Evolutionary conservation across 1,284 basidiomycete genomes (phyloP).

Genomic region (Ceratobasidium theobromae): DNA sequence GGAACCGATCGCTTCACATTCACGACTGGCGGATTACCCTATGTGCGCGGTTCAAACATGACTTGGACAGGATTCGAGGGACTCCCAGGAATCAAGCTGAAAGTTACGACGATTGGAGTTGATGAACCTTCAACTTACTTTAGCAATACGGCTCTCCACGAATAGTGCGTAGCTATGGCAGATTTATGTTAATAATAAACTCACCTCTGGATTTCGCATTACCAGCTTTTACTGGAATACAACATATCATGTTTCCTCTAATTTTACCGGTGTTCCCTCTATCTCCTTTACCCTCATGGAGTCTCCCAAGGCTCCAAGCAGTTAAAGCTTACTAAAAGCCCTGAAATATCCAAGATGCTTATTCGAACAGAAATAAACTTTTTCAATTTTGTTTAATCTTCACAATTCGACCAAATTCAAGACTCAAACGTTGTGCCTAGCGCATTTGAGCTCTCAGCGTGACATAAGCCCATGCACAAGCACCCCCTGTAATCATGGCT

Average conservation of each 20-base stretch:
- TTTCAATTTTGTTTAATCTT: too few species aligned
- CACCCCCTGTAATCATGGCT: too few species aligned
- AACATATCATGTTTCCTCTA: slow-evolving; percentile 9
- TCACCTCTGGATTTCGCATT: not conserved
- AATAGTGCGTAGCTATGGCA: slow-evolving; percentile 1
- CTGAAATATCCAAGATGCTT: not conserved
- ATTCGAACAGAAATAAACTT: too few species aligned
- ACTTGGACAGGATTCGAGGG: slow-evolving; percentile 19
- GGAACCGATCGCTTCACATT: slow-evolving; percentile 18
- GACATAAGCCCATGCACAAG: too few species aligned
- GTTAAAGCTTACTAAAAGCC: not conserved
- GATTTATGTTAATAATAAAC: not conserved
- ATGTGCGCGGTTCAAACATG: slow-evolving; percentile 18
- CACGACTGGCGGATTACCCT: slow-evolving; percentile 1
- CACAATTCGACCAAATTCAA: too few species aligned
- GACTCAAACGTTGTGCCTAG: too few species aligned
- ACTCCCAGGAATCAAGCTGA: slow-evolving; percentile 17
- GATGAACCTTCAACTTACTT: slow-evolving; percentile 23
- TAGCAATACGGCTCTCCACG: slow-evolving; percentile 9
- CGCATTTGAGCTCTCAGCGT: too few species aligned
- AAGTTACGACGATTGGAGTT: slow-evolving; percentile 7
- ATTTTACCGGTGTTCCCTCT: slow-evolving; percentile 12
- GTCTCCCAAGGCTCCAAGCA: not conserved
- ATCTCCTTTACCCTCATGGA: slow-evolving; percentile 10
- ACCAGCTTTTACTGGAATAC: slow-evolving; percentile 24